Base-by-base conservation (phyloP, 345 rosid species). In the Euclidium syriacum region DNA sequence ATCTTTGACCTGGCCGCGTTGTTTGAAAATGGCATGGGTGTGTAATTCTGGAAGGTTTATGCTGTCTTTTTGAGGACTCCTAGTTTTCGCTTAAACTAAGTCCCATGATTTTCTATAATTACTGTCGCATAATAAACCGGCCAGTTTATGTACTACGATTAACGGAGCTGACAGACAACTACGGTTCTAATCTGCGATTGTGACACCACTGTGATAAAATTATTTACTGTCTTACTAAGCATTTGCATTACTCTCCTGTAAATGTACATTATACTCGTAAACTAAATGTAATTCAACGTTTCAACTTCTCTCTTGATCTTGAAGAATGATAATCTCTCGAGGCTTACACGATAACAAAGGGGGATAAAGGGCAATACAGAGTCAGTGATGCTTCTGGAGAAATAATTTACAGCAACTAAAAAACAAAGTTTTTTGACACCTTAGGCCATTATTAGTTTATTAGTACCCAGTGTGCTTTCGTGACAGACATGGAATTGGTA, bases 1-100 rank as follows among this genome's bases (percentile, higher is more conserved):
- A 68, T 73, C 39, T 73, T 64, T 71, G 75, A 71, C 64, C 36
- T 46, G 59, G 32, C 15, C 74, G 68, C 74, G 50, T 62, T 62
- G 62, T 62, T 63, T 53, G 74, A 63, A 62, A 64, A 49, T 39
- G 70, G 66, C 44, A 30, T 17, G 59, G 47, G 7, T 39, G 58
- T 56, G 69, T 70, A 55, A 35, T 48, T 3, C 20, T 3, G 9
- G 34, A 11, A 16, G 18, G 7, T 32, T 59, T 34, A 9, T 17
- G 27, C 10, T 33, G 60, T 50, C 66, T 50, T 68, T 66, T 51
- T 68, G 52, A 50, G 53, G 35, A 40, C 20, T 16, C 38, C 10
- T 50, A 46, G 30, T 49, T 39, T 38, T 35, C 49, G 5, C 26
- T 36, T 7, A n/a, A 12, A 10, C 56, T 47, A 40, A 49, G 52